Conservation (phyloP, 306 rosid species). For the Urtica urens region DNA sequence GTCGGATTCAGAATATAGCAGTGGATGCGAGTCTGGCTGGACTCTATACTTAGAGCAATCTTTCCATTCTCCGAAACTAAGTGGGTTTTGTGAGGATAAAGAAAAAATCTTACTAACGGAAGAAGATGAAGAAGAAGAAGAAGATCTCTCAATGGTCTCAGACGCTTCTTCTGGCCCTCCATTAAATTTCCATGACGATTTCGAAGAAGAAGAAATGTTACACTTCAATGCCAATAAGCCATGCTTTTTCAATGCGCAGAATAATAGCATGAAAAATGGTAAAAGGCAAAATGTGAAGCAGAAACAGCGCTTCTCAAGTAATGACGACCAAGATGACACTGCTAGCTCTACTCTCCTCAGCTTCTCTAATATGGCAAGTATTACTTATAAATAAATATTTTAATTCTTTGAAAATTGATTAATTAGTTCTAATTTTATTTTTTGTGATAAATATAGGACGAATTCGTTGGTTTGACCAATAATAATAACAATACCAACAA, state of each 20-base stretch:
- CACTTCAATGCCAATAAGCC: conserved; percentile 30
- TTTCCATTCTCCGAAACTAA: conserved; percentile 26
- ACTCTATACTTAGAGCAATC: conserved; percentile 80
- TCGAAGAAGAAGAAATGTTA: conserved; percentile 3
- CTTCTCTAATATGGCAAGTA: conserved; percentile 43
- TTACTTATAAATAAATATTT: neutral
- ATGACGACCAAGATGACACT: conserved; percentile 60
- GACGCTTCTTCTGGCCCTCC: conserved; percentile 99
- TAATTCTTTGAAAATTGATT: neutral
- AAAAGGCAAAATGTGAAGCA: conserved; percentile 38
- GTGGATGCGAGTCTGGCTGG: conserved; percentile 98
- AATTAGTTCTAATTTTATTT: conserved; percentile 1
- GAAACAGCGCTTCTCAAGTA: conserved; percentile 29
- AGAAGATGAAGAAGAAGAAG: conserved; percentile 36
- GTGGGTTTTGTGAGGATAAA: conserved; percentile 10
- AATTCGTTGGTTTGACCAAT: conserved; percentile 19
- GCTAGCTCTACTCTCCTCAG: conserved; percentile 70
- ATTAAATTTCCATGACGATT: conserved; percentile 38
- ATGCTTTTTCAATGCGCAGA: conserved; percentile 29
- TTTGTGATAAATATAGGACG: conserved; percentile 27
- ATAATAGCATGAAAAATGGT: conserved; percentile 11
- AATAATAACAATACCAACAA: too few species aligned
- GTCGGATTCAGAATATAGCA: conserved; percentile 59
- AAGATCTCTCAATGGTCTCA: conserved; percentile 92
- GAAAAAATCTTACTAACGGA: conserved; percentile 7